Conservation (phyloP, 1,139 yeast species). For the Ogataea hybrid region DNA sequence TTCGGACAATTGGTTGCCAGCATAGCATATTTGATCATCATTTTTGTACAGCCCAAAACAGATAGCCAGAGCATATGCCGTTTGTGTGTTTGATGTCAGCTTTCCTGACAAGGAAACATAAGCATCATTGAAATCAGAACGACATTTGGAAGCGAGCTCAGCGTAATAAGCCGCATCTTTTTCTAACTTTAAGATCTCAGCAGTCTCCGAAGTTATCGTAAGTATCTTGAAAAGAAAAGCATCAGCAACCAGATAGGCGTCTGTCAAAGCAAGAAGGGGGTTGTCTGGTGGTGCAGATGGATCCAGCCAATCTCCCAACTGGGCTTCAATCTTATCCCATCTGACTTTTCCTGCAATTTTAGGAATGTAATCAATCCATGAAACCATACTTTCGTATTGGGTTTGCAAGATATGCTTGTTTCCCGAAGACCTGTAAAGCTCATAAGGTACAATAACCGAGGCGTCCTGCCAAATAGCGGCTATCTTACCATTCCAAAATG, state of each 20-base stretch:
- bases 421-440: slow-evolving; percentile 20
- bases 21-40: slow-evolving; percentile 14
- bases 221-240: slow-evolving; percentile 22
- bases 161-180: slow-evolving; percentile 5
- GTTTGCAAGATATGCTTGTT: slow-evolving; percentile 18
- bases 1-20: slow-evolving; percentile 21
- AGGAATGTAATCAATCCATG: slow-evolving; percentile 18
- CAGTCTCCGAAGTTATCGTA: slow-evolving; percentile 15
- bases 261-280: slow-evolving; percentile 25
- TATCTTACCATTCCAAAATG: slow-evolving; percentile 19
- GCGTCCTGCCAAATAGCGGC: slow-evolving; percentile 30
- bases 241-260: slow-evolving; percentile 26
- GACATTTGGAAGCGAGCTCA: slow-evolving; percentile 3
- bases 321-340: slow-evolving; percentile 15
- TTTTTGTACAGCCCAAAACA: slow-evolving; percentile 19
- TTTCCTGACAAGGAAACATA: slow-evolving; percentile 23
- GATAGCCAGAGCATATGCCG: slow-evolving; percentile 25
- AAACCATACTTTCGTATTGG: slow-evolving; percentile 24
- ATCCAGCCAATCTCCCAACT: slow-evolving; percentile 30
- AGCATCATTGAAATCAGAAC: slow-evolving; percentile 18
- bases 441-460: slow-evolving; percentile 25
- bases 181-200: slow-evolving; percentile 5
- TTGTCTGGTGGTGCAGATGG: slow-evolving; percentile 30
- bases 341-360: slow-evolving; percentile 12
- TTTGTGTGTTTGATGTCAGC: slow-evolving; percentile 26